Evolutionary conservation across 2,329 filamentous ascomycete genomes (phyloP).

Genomic region (Aspergillus aculeatinus): DNA sequence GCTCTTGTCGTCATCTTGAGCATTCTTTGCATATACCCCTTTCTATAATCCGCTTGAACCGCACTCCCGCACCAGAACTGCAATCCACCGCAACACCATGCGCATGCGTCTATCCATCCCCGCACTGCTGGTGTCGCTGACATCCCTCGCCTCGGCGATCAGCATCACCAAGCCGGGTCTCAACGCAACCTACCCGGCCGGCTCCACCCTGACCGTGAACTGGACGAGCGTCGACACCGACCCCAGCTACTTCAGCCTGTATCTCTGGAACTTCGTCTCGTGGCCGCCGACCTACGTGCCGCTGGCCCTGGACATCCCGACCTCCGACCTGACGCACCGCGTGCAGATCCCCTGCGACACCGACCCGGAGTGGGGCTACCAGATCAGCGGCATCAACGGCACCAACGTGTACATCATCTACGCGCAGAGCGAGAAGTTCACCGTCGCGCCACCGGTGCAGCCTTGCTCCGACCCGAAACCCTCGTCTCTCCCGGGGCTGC

Average conservation of each 20-base stretch:
- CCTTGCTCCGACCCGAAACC: slow-evolving; percentile 28
- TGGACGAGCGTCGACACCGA: slow-evolving; percentile 46
- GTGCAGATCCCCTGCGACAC: slow-evolving; percentile 43
- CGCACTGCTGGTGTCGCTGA: slow-evolving; percentile 12
- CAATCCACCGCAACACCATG: slow-evolving; percentile 3
- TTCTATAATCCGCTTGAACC: too few species aligned
- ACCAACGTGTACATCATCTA: slow-evolving; percentile 49
- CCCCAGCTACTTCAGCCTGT: slow-evolving; percentile 41
- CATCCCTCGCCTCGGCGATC: slow-evolving; percentile 23
- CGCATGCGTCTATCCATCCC: slow-evolving; percentile 16
- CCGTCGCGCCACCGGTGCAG: slow-evolving; percentile 20
- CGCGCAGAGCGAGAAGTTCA: slow-evolving; percentile 45
- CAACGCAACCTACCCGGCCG: slow-evolving; percentile 42
- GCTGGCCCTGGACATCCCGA: slow-evolving; percentile 38
- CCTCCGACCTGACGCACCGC: slow-evolving; percentile 29
- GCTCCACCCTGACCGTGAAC: slow-evolving; percentile 33
- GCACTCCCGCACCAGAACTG: neutral
- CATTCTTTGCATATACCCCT: too few species aligned
- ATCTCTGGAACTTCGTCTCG: slow-evolving; percentile 48
- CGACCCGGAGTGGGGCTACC: slow-evolving; percentile 40
- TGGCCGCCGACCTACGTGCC: slow-evolving; percentile 45
- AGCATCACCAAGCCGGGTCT: slow-evolving; percentile 29
- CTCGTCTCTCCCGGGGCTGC: slow-evolving; percentile 15
- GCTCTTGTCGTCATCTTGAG: too few species aligned
- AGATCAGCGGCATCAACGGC: slow-evolving; percentile 49